A percentile compares a stretch with the other conserved stretches of the same genome.
Evolutionary conservation across 2,329 filamentous ascomycete species (phyloP).

Genomic region (Atkinsonella texensis): DNA sequence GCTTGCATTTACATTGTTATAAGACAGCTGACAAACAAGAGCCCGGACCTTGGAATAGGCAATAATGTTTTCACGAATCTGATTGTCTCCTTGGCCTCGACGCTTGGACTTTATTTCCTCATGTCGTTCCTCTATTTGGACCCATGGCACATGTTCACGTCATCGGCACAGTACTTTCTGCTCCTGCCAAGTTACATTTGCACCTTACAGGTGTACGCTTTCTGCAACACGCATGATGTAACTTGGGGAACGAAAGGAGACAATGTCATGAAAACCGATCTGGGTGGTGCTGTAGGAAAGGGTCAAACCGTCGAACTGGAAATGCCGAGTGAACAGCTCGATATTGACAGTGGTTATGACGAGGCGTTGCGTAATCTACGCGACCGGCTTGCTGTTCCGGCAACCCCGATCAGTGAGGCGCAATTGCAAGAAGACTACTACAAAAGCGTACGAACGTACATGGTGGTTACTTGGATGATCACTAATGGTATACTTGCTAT

Average conservation of each 20-base stretch:
- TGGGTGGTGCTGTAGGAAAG: conserved; percentile 71
- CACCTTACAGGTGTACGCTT: conserved; percentile 94
- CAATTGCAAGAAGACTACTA: conserved; percentile 99
- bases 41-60: conserved; percentile 46
- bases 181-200: conserved; percentile 91
- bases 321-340: conserved; percentile 95
- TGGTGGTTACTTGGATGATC: conserved; percentile 92
- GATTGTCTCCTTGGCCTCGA: conserved; percentile 79
- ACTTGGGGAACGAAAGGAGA: conserved; percentile 99
- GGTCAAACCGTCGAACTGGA: conserved; percentile 83
- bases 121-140: conserved; percentile 96
- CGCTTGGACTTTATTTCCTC: conserved; percentile 86
- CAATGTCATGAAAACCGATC: conserved; percentile 85
- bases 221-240: conserved; percentile 98
- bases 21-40: conserved; percentile 52
- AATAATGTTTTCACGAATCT: conserved; percentile 93
- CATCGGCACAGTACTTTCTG: conserved; percentile 79
- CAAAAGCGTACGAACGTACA: conserved; percentile 91
- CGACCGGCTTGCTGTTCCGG: conserved; percentile 75
- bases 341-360: conserved; percentile 96
- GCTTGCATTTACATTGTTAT: conserved; percentile 81
- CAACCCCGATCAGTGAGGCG: conserved; percentile 48
- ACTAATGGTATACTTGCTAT: conserved; percentile 88
- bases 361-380: conserved; percentile 92
- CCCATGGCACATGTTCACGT: conserved; percentile 98